Base-by-base conservation (phyloP, 768 basidiomycete genomes). In the Paxillus rubicundulus region DNA sequence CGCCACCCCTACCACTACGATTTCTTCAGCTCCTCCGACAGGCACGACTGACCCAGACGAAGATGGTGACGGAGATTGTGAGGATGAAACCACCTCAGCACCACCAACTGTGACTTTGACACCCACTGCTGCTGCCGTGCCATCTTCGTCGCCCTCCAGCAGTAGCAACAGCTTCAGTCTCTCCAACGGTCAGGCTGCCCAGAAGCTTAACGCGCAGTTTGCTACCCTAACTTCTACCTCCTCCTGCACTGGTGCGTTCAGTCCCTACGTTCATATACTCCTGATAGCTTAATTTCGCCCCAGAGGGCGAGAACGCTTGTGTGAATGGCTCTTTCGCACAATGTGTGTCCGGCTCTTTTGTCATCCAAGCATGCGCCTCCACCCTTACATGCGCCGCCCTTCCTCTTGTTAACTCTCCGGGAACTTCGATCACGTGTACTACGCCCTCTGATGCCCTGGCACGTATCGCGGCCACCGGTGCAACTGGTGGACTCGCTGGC, bases 151-250 rank as follows among this genome's bases (percentile, higher is more conserved):
- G 20, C 24, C 48, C 13, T 20, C 53, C 10, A 54, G 36, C 21
- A 28, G 32, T 36, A n/a, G 40, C 27, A 39, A 47, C 20, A 40
- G 34, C 44, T 65, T 66, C 56, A 45, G 52, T 16, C 52, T 65
- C 2, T 30, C 55, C 12, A 83, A 83, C 52, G 81, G 79, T 16
- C 63, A 74, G 49, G 76, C 72, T 46, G 80, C 81, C 10, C 78
- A 82, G 60, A 65, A 72, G 8, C 72, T 77, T 32, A 82, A 82
- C 61, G 71, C 71, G 6, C 68, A 82, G 59, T 86, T 85, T 65
- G 69, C 73, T 16, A 64, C 61, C 9, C 74, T 86, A 24, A 76
- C 70, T 21, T 61, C 72, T 3, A 45, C 52, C 53, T 80, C 82
- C 28, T 7, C 75, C 9, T 86, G 85, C 70, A 73, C 67, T 37